Percentiles rank a stretch among this genome's conserved stretches.
These are phyloP conservation scores for Ascochyta fabae DNA, from an alignment of 2,329 filamentous ascomycete genomes.

Conservation along the genomic window DNA sequence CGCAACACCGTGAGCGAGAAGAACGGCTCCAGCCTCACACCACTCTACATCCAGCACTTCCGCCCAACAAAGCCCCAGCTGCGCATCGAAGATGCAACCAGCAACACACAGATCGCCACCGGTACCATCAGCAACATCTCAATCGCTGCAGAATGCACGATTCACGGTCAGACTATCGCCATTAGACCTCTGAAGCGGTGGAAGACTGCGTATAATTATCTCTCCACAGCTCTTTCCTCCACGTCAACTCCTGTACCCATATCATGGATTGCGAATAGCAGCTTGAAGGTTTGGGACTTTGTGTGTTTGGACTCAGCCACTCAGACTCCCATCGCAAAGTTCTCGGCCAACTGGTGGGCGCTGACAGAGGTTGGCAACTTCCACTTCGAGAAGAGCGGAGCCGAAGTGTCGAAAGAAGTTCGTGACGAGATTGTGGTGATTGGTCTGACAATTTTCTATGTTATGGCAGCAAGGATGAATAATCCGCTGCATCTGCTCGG, in stretches of 20 bases:
- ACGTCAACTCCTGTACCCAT: conserved; percentile 12
- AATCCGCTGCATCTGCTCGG: conserved; percentile 27
- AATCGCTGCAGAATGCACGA: conserved; percentile 23
- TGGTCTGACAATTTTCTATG: conserved; percentile 27
- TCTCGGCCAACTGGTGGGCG: conserved; percentile 26
- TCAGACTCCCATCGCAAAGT: conserved; percentile 27
- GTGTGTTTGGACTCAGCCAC: conserved; percentile 25
- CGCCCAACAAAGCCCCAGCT: conserved; percentile 28
- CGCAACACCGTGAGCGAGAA: conserved; percentile 24
- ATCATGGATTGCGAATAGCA: conserved; percentile 24
- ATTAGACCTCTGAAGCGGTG: conserved; percentile 28
- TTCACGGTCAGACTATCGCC: conserved; percentile 19
- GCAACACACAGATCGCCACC: conserved; percentile 14
- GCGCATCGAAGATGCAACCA: conserved; percentile 16
- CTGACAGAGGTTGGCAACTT: conserved; percentile 29
- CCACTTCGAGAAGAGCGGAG: conserved; percentile 20
- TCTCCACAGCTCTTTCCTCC: conserved; percentile 19
- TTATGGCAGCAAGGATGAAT: conserved; percentile 28
- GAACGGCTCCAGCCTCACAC: conserved; percentile 12
- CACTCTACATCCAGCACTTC: conserved; percentile 30
- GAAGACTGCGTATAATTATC: conserved; percentile 31
- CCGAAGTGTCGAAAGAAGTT: conserved; percentile 12
- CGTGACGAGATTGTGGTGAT: conserved; percentile 29
- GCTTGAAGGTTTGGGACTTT: conserved; percentile 29
- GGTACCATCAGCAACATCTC: conserved; percentile 25